These are phyloP conservation scores for Jacaranda mimosifolia DNA, from an alignment of 257 asterid genomes.

Conservation along the genomic window DNA sequence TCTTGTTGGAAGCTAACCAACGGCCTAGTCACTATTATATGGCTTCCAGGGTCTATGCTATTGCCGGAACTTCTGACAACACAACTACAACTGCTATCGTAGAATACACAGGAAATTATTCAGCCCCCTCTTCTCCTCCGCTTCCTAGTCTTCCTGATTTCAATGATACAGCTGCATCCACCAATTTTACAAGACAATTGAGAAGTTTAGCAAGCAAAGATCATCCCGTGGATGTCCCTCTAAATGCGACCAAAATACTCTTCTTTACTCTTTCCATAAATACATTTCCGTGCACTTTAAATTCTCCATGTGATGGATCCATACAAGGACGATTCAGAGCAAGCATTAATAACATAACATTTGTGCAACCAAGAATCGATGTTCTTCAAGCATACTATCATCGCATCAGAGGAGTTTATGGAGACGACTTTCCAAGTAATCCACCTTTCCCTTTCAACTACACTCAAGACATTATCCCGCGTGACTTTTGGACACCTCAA, in stretches of 20 bases:
- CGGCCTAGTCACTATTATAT: slow-evolving; percentile 61
- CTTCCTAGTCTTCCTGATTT: slow-evolving; percentile 44
- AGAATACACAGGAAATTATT: slow-evolving; percentile 46
- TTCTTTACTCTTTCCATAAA: slow-evolving; percentile 56
- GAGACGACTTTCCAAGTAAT: slow-evolving; percentile 44
- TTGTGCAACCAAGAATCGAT: slow-evolving; percentile 38
- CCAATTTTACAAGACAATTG: slow-evolving; percentile 38
- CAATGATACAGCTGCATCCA: slow-evolving; percentile 33
- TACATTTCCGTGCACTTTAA: slow-evolving; percentile 38
- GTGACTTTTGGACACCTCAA: slow-evolving; percentile 15
- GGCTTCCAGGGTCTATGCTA: slow-evolving; percentile 54
- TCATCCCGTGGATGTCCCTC: slow-evolving; percentile 55
- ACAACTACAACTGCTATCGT: slow-evolving; percentile 54
- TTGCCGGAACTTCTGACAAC: slow-evolving; percentile 26
- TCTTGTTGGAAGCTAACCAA: slow-evolving; percentile 58
- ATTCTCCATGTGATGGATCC: slow-evolving; percentile 44
- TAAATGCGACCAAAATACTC: slow-evolving; percentile 31
- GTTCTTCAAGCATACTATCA: slow-evolving; percentile 65
- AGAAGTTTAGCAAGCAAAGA: slow-evolving; percentile 39
- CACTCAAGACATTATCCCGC: slow-evolving; percentile 42
- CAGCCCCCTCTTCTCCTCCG: slow-evolving; percentile 42
- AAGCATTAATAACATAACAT: slow-evolving; percentile 54
- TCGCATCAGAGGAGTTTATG: slow-evolving; percentile 46
- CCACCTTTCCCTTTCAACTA: slow-evolving; percentile 58
- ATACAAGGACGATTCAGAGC: slow-evolving; percentile 34